These are phyloP conservation scores for Cladochytrium replicatum DNA, from an alignment of 192 early-diverging fungal species.

Conservation along the genomic window DNA sequence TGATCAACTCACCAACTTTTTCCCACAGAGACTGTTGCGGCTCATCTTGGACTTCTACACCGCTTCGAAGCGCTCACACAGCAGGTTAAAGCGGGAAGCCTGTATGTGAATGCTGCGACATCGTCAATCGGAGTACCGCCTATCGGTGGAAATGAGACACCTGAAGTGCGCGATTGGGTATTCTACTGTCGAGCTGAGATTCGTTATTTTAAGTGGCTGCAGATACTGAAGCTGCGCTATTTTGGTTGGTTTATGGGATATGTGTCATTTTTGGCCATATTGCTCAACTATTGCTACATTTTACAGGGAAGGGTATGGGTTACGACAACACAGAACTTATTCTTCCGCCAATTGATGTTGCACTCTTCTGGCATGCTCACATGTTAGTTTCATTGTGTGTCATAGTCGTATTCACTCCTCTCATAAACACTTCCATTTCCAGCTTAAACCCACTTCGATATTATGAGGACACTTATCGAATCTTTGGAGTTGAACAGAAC, in stretches of 20 bases:
- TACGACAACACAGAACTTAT: slow-evolving; percentile 1
- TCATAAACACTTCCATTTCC: too few species aligned
- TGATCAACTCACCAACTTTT: too few species aligned
- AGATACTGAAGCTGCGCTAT: slow-evolving; percentile 30
- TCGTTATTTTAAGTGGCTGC: slow-evolving; percentile 41
- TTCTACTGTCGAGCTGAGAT: slow-evolving; percentile 44
- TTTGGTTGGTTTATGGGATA: too few species aligned
- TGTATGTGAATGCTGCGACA: slow-evolving; percentile 8
- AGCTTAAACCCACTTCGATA: slow-evolving; percentile 45
- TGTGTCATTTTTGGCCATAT: too few species aligned
- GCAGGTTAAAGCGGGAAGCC: too few species aligned
- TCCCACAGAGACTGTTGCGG: too few species aligned
- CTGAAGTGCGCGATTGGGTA: slow-evolving; percentile 30
- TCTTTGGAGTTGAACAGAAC: slow-evolving; percentile 24
- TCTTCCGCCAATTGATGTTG: slow-evolving; percentile 34
- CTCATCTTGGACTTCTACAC: slow-evolving; percentile 23
- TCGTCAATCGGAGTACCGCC: too few species aligned
- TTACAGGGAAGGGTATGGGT: too few species aligned
- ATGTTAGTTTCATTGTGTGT: too few species aligned
- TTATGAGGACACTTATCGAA: slow-evolving; percentile 46
- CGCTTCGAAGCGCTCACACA: slow-evolving; percentile 22
- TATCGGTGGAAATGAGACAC: too few species aligned
- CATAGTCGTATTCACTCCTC: too few species aligned
- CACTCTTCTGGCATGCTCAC: slow-evolving; percentile 51
- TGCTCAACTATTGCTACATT: too few species aligned